phyloP scores from a whole-genome alignment of 495 filamentous ascomycete genomes.

The Podospora anserina region DNA sequence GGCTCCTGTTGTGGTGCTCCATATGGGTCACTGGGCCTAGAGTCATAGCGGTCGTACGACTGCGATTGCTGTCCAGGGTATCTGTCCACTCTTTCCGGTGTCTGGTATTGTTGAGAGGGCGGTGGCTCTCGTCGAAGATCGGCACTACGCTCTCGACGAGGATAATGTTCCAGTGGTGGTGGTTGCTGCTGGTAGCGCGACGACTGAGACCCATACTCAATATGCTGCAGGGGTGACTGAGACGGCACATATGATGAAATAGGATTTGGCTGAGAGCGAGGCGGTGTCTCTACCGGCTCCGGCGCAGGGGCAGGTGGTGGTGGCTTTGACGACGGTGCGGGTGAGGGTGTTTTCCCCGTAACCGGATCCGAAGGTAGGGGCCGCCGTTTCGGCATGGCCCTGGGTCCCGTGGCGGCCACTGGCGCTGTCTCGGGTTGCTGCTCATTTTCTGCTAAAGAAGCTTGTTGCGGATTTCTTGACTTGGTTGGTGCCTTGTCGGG shows the following conservation, averaged over 20 bases:
- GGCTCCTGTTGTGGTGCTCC: constrained; percentile 19
- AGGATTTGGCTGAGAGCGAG: constrained; percentile 37
- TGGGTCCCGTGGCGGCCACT: constrained; percentile 43
- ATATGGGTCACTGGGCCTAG: constrained; percentile 20
- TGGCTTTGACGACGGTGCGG: constrained; percentile 27
- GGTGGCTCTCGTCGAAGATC: constrained; percentile 32
- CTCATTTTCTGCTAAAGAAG: constrained; percentile 8
- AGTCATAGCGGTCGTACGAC: constrained; percentile 24
- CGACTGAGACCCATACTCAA: constrained; percentile 40
- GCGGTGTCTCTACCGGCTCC: constrained; percentile 42
- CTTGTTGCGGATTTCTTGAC: constrained; percentile 34
- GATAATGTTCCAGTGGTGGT: constrained; percentile 27
- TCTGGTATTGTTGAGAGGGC: constrained; percentile 31
- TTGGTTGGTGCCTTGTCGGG: constrained; percentile 60
- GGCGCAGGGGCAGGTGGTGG: constrained; percentile 36
- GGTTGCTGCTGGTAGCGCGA: constrained; percentile 33
- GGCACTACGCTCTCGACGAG: constrained; percentile 25
- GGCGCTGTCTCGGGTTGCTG: constrained; percentile 28
- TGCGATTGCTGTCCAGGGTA: constrained; percentile 31
- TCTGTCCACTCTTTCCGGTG: constrained; percentile 32
- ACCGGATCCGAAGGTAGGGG: constrained; percentile 74
- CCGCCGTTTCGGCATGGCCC: constrained; percentile 59
- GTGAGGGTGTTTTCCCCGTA: constrained; percentile 42
- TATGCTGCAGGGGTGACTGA: constrained; percentile 43
- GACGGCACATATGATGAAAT: constrained; percentile 24